Conservation (phyloP, 768 basidiomycete species). For the Pleurotus ostreatus region DNA sequence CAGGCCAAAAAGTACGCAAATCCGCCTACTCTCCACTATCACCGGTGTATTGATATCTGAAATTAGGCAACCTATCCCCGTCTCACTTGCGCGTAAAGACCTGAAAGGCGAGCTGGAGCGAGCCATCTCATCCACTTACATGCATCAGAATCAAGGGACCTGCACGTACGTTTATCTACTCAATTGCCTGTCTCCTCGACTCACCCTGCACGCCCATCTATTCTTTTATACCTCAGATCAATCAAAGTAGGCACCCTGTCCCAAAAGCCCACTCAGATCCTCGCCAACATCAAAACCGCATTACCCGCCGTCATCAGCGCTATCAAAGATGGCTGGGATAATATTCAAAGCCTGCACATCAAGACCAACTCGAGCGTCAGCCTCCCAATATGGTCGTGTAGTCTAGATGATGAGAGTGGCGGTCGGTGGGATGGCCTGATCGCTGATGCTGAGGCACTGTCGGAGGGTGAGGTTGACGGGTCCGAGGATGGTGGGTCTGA, state of each 20-base stretch:
- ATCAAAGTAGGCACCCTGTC: conserved; percentile 78
- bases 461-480: conserved; percentile 19
- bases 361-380: conserved; percentile 83
- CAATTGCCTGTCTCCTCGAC: background rate
- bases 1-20: conserved; percentile 86
- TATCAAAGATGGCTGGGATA: conserved; percentile 84
- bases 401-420: conserved; percentile 55
- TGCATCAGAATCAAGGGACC: conserved; percentile 93
- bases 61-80: conserved; percentile 89
- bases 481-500: conserved; percentile 17
- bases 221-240: conserved; percentile 42
- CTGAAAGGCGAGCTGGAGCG: conserved; percentile 90
- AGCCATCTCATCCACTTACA: conserved; percentile 91
- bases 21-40: background rate
- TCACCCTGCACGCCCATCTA: background rate
- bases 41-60: conserved; percentile 9
- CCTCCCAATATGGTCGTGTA: conserved; percentile 89
- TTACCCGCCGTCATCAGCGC: conserved; percentile 69
- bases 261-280: conserved; percentile 68
- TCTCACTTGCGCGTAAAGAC: conserved; percentile 83
- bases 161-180: conserved; percentile 63
- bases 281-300: conserved; percentile 74
- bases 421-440: conserved; percentile 57
- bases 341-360: conserved; percentile 83
- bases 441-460: conserved; percentile 18